A percentile compares a stretch with the other conserved stretches of the same genome.
Evolutionary conservation across 73 alveolate species (phyloP).

Genomic region (Urostyla sp.): DNA sequence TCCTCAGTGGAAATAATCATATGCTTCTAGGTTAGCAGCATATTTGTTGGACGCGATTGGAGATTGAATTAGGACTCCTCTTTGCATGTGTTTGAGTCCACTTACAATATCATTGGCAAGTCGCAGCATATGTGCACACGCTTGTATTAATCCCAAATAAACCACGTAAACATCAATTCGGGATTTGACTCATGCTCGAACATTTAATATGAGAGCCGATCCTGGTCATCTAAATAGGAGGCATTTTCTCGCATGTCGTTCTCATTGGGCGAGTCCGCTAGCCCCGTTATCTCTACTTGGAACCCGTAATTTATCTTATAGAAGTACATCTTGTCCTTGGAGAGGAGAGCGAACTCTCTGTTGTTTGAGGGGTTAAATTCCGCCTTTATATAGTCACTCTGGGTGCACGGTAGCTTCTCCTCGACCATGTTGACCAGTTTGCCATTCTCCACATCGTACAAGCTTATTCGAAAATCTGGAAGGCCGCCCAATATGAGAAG

Average conservation of each 20-base stretch:
- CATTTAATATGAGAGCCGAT: constrained; percentile 49
- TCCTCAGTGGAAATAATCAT: constrained; percentile 65
- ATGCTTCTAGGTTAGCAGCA: constrained; percentile 60
- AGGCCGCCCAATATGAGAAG: constrained; percentile 81
- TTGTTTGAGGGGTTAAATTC: constrained; percentile 67
- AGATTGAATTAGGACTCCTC: constrained; percentile 34
- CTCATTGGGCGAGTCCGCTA: constrained; percentile 19
- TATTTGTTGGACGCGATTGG: constrained; percentile 25
- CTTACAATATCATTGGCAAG: constrained; percentile 46
- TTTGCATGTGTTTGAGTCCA: constrained; percentile 55
- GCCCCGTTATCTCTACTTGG: constrained; percentile 20
- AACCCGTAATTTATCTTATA: constrained; percentile 58
- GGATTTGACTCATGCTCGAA: constrained; percentile 55
- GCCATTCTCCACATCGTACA: constrained; percentile 76
- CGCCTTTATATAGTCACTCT: constrained; percentile 44
- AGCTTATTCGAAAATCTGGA: constrained; percentile 81
- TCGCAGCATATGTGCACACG: constrained; percentile 65
- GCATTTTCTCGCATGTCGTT: constrained; percentile 30
- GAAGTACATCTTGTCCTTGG: constrained; percentile 48
- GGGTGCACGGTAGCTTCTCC: constrained; percentile 58
- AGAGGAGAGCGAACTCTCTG: constrained; percentile 57
- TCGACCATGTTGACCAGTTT: constrained; percentile 64
- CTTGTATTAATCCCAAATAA: constrained; percentile 65
- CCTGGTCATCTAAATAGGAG: constrained; percentile 50
- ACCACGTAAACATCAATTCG: constrained; percentile 36